Evolutionary conservation across 2,329 filamentous ascomycete genomes (phyloP).

Genomic region (Penicillium palitans): DNA sequence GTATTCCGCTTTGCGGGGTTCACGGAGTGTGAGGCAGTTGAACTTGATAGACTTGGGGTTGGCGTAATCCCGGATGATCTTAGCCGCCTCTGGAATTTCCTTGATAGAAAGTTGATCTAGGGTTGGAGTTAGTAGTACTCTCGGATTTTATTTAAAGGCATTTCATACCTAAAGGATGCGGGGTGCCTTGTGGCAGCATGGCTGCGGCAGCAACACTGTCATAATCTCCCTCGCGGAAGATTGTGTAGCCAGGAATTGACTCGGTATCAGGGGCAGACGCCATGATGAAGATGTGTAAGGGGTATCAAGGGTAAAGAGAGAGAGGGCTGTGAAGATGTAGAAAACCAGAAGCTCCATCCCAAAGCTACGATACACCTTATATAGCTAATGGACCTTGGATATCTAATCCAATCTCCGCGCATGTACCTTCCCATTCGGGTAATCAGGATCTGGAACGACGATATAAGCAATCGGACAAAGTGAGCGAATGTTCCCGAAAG

Average conservation of each 20-base stretch:
- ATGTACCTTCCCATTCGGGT: slow-evolving; percentile 29
- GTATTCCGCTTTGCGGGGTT: slow-evolving; percentile 40
- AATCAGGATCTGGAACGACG: slow-evolving; percentile 15
- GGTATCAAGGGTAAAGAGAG: slow-evolving; percentile 8
- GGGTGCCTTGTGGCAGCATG: slow-evolving; percentile 23
- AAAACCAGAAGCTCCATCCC: neutral
- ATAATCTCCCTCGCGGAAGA: slow-evolving; percentile 31
- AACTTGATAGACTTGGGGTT: slow-evolving; percentile 36
- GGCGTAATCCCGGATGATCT: slow-evolving; percentile 31
- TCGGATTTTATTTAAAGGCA: neutral
- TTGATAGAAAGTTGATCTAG: slow-evolving; percentile 32
- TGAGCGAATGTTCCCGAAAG: slow-evolving; percentile 19
- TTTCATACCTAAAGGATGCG: slow-evolving; percentile 26
- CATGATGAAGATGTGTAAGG: slow-evolving; percentile 18
- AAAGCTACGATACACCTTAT: slow-evolving; percentile 15
- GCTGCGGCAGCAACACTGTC: slow-evolving; percentile 28
- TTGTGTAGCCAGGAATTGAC: slow-evolving; percentile 30
- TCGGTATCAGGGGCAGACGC: slow-evolving; percentile 29
- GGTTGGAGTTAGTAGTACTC: neutral
- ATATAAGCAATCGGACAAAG: slow-evolving; percentile 1
- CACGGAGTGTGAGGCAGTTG: slow-evolving; percentile 57
- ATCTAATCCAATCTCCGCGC: slow-evolving; percentile 20
- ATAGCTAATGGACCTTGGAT: slow-evolving; percentile 14
- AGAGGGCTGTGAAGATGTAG: slow-evolving; percentile 16
- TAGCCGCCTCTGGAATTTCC: slow-evolving; percentile 31